Evolutionary conservation across 202 grass and related monocot genomes (phyloP).

Genomic region (Panicum hallii): DNA sequence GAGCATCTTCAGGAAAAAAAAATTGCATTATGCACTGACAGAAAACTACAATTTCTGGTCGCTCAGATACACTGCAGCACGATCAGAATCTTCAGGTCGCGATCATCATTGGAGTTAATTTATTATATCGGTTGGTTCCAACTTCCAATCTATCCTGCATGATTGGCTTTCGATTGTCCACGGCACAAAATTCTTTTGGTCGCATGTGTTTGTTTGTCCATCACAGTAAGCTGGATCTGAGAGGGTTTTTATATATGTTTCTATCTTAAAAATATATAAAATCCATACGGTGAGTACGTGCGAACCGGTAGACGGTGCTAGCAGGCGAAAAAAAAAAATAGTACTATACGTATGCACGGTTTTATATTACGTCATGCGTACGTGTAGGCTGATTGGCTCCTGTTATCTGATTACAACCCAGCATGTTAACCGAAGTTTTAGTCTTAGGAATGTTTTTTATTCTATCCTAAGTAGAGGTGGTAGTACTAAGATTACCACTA

Average conservation of each 20-base stretch:
- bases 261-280: not conserved
- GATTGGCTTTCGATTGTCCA: not conserved
- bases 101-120: not conserved
- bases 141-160: not conserved
- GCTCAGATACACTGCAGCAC: not conserved
- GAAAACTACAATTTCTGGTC: slow-evolving; percentile 11
- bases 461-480: not conserved
- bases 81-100: not conserved
- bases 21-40: not conserved
- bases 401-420: not conserved
- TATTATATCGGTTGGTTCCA: not conserved
- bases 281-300: not conserved
- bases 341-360: too few species aligned
- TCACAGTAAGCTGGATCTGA: not conserved
- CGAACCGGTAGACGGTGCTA: too few species aligned
- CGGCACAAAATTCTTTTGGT: not conserved
- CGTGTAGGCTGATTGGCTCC: not conserved
- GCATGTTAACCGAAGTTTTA: not conserved
- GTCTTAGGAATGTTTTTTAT: not conserved
- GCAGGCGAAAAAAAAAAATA: too few species aligned
- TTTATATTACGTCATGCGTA: too few species aligned
- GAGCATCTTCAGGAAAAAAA: not conserved
- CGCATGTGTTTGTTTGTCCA: not conserved
- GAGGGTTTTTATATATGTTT: not conserved
- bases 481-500: slow-evolving; percentile 31